Conservation (phyloP, 2,329 filamentous ascomycete genomes). For the Elsinoe ampelina region DNA sequence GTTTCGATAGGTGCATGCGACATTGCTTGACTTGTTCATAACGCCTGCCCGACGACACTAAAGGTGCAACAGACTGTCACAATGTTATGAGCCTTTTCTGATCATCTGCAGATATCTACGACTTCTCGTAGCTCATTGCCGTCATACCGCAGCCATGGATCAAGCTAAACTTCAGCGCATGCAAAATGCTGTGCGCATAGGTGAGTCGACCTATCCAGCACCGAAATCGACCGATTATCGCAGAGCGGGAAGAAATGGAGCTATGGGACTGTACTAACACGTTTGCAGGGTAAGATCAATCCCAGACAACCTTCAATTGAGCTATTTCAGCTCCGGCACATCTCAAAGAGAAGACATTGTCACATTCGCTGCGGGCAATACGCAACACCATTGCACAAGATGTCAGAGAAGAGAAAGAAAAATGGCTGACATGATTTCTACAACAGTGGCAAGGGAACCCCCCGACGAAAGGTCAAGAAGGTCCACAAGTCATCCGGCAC, state of each 20-base stretch:
- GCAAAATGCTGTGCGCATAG: constrained; percentile 60
- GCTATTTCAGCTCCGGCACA: background rate
- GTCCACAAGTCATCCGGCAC: constrained; percentile 83
- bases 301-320: background rate
- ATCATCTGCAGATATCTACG: background rate
- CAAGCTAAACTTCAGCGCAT: constrained; percentile 57
- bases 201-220: constrained; percentile 42
- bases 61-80: background rate
- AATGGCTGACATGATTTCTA: constrained; percentile 18
- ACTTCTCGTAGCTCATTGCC: background rate
- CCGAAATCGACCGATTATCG: background rate
- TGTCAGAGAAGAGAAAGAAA: background rate
- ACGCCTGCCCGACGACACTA: background rate
- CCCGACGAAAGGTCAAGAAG: constrained; percentile 97
- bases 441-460: constrained; percentile 87
- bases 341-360: too few species aligned
- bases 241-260: background rate
- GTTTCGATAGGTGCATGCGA: background rate
- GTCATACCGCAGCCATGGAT: constrained; percentile 46
- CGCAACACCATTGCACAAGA: background rate
- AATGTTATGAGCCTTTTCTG: too few species aligned
- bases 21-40: background rate
- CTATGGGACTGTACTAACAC: constrained; percentile 20
- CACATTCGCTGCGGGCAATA: background rate
- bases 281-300: constrained; percentile 25